Evolutionary conservation across 371 early-diverging fungal genomes (phyloP), one percentile per base, ranked within the genome.

Genomic region (Zychaea mexicana): DNA sequence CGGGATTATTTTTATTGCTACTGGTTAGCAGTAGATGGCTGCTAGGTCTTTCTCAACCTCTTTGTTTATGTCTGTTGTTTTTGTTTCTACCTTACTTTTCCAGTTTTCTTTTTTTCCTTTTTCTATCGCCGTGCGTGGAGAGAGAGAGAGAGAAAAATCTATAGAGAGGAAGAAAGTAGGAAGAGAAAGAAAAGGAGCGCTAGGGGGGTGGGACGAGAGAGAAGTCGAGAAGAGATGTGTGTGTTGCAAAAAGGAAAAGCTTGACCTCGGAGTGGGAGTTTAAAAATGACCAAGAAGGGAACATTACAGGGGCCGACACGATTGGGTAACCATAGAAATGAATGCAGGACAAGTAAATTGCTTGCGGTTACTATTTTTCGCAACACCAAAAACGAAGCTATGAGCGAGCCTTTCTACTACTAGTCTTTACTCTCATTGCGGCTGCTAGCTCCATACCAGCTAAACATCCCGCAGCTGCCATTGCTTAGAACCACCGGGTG

Each of bases 111-210:
- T 57, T 53, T 57, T 15, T 22, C 26, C n/a, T 49, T 61, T 27
- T 38, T 21, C 33, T 61, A 15, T 33, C 54, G 47, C 53, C 21
- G 53, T 27, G 31, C 19, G 42, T 61, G 54, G 31, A 61, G 28
- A 58, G 15, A n/a, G 33, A 49, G 12, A 21, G 31, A 61, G 28
- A 58, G 15, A n/a, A 12, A 49, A 19, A 21, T 28, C 52, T 61
- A 32, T 33, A 42, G 22, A 38, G 30, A 52, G 33, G 31, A 61
- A 58, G 38, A 39, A 33, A 53, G 53, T 30, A 46, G 59, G 46
- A 59, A 57, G 38, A 59, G 56, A 65, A 65, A 59, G 53, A 56
- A 65, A 59, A 52, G 65, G 58, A 65, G 56, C 59, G 65, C 65
- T 52, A 59, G 30, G 64, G 65, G 57, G 45, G 63, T 17, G 8